phyloP scores from a whole-genome alignment of 2,329 filamentous ascomycete species.

The Aspergillus tanneri region DNA sequence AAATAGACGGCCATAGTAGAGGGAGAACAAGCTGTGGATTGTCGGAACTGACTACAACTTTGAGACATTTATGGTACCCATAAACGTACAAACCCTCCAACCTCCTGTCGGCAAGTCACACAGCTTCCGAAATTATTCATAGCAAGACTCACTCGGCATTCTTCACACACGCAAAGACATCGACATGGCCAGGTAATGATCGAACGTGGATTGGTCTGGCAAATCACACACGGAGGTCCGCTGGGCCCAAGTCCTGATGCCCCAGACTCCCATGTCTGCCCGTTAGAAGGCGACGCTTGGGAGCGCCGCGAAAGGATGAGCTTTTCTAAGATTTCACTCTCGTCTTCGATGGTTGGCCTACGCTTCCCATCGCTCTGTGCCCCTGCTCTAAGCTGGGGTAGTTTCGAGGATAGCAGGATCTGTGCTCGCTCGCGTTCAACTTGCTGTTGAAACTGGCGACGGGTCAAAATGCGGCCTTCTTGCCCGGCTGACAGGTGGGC shows the following conservation, averaged over 20 bases:
- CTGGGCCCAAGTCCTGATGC: slow-evolving; percentile 70
- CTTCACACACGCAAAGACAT: slow-evolving; percentile 90
- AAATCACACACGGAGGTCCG: slow-evolving; percentile 88
- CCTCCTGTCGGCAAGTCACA: slow-evolving; percentile 86
- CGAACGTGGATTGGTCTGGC: slow-evolving; percentile 78
- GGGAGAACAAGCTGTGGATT: too few species aligned
- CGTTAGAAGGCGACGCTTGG: slow-evolving; percentile 24
- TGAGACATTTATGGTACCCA: slow-evolving; percentile 70
- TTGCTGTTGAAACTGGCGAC: slow-evolving; percentile 70
- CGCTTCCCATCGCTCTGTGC: slow-evolving; percentile 19
- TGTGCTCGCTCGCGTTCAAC: slow-evolving; percentile 68
- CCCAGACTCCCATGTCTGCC: slow-evolving; percentile 64
- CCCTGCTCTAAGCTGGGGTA: slow-evolving; percentile 28
- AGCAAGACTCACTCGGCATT: slow-evolving; percentile 87
- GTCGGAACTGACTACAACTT: not conserved
- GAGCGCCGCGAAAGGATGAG: slow-evolving; percentile 57
- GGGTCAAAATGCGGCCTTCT: slow-evolving; percentile 69
- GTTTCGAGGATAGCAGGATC: slow-evolving; percentile 58
- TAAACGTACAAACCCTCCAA: slow-evolving; percentile 84
- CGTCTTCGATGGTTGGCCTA: slow-evolving; percentile 51
- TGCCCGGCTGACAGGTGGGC: slow-evolving; percentile 66
- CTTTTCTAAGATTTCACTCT: slow-evolving; percentile 58
- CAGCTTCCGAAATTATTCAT: slow-evolving; percentile 98
- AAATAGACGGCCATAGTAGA: not conserved
- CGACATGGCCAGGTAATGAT: slow-evolving; percentile 96